Conservation (phyloP, 164 flowering plant genomes). For the Stephania japonica region DNA sequence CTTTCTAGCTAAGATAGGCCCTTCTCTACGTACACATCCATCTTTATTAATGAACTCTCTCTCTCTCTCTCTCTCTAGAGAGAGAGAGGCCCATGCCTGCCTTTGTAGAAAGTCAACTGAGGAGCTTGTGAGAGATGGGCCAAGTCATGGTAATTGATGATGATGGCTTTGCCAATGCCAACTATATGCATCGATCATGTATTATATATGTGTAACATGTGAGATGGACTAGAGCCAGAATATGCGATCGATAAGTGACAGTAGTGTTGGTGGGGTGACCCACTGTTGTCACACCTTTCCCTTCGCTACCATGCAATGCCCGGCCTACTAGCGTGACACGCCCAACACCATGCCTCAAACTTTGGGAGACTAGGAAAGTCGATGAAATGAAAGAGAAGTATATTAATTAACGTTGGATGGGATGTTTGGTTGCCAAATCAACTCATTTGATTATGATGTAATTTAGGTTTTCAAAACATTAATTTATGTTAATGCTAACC, state of each 20-base stretch:
- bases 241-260: background rate
- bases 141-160: background rate
- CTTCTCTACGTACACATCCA: no score
- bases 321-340: background rate
- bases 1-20: background rate
- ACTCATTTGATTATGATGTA: background rate
- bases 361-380: background rate
- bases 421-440: background rate
- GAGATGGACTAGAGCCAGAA: background rate
- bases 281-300: background rate
- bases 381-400: background rate
- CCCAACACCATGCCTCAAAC: constrained; percentile 1
- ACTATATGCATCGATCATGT: background rate
- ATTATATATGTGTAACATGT: background rate
- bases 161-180: background rate
- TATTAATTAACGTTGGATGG: background rate
- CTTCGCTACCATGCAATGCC: background rate
- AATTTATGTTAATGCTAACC: no score
- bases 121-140: background rate
- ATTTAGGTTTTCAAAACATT: no score
- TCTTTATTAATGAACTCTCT: background rate
- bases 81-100: background rate
- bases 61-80: no score
- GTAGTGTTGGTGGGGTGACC: background rate
- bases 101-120: background rate